A percentile compares a stretch with the other conserved stretches of the same genome.
These are phyloP conservation scores for Clarkia xantiana DNA, from an alignment of 345 rosid species.

Conservation along the genomic window DNA sequence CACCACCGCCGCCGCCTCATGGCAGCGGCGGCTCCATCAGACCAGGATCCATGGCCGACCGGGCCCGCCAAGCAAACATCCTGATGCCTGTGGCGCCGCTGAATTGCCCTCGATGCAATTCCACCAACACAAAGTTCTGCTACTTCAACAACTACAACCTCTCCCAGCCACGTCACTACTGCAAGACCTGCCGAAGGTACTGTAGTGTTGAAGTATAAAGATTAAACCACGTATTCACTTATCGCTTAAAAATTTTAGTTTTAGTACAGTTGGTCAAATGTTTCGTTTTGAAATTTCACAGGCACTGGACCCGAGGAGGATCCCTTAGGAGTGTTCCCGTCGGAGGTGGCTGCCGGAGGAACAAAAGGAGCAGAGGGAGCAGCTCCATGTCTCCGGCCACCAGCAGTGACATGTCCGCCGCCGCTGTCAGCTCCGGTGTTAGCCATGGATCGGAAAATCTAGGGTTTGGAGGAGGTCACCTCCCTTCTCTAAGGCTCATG, in stretches of 20 bases:
- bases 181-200: constrained; percentile 92
- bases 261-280: too few species aligned
- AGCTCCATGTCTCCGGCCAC: constrained; percentile 29
- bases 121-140: constrained; percentile 87
- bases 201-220: too few species aligned
- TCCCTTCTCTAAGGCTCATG: constrained; percentile 29
- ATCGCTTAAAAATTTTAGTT: too few species aligned
- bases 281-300: too few species aligned
- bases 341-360: constrained; percentile 88
- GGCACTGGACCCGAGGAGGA: constrained; percentile 98
- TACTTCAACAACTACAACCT: constrained; percentile 97
- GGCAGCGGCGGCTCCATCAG: constrained; percentile 57
- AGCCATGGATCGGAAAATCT: constrained; percentile 15
- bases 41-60: constrained; percentile 86
- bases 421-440: neutral
- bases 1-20: constrained; percentile 41
- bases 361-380: constrained; percentile 60
- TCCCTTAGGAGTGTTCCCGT: constrained; percentile 83
- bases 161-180: constrained; percentile 94
- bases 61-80: constrained; percentile 75
- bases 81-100: constrained; percentile 64
- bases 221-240: too few species aligned
- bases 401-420: constrained; percentile 16
- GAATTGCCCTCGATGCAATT: constrained; percentile 92
- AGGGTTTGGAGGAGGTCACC: constrained; percentile 31